Base-by-base conservation (phyloP, 106 monocot genomes). In the Dactylorhiza incarnata region DNA sequence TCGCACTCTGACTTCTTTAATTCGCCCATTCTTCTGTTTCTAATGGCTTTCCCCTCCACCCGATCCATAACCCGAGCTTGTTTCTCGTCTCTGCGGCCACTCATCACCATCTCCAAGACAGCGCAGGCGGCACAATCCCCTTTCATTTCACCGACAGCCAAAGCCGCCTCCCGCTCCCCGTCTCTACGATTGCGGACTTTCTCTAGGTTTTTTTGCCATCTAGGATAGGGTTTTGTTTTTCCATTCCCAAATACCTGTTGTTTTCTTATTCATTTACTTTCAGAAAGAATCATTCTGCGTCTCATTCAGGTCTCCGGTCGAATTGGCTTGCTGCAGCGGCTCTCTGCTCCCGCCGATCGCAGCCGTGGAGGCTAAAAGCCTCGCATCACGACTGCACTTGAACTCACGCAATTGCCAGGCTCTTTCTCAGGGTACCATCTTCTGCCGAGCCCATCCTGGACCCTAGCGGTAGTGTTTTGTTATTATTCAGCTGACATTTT, bases 381-480 rank as follows among this genome's bases (percentile, higher is more conserved):
- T 78, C 59, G 49, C 78, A 17, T 78, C 78, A 43, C 78, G 50
- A 12, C 5, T 78, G 59, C 72, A 58, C 61, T 72, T 72, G 72
- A 55, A 20, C 5, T 72, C 78, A 5, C 46, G 70, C 17, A 62
- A 72, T 48, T 78, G 58, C 59, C 55, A 59, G 22, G 56, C 78
- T 59, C 78, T 78, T 29, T 78, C 72, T 56, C 78, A 73, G 69
- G 78, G 78, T 78, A 78, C 48, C 48, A 23, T 72, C 20, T 72
- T 22, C 49, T 72, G 72, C 72, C 72, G 23, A 72, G 72, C 49
- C 9, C 49, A 72, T 49, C 72, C 72, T 49, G 72, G 72, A 72
- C 72, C 49, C 48, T 72, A 72, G 72, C 72, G 72, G 49, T 48
- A 72, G 72, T 23, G 20, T 72, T 72, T 5, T 49, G 20, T n/a